Evolutionary conservation across 73 alveolate species (phyloP).

Genomic region (Paramecium bursaria): DNA sequence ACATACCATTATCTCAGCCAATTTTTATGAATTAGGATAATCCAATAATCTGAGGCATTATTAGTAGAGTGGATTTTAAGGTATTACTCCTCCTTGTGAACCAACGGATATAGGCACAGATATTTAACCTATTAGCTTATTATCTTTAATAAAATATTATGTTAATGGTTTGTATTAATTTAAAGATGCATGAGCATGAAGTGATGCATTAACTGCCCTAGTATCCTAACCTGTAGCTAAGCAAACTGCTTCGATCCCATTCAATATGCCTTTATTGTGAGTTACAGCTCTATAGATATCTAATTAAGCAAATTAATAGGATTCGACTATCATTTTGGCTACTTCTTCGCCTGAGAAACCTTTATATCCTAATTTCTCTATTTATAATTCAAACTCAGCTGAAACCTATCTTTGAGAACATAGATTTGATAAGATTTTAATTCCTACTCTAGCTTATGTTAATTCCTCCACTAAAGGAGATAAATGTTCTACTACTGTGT

Average conservation of each 20-base stretch:
- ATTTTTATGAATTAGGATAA: slow-evolving; percentile 84
- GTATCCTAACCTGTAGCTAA: slow-evolving; percentile 98
- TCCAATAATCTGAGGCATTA: slow-evolving; percentile 80
- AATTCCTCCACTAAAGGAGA: slow-evolving; percentile 81
- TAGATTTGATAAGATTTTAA: slow-evolving; percentile 92
- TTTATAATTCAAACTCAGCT: slow-evolving; percentile 85
- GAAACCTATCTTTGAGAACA: slow-evolving; percentile 92
- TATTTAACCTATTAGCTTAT: slow-evolving; percentile 81
- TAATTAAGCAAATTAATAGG: slow-evolving; percentile 88
- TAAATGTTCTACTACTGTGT: slow-evolving; percentile 91
- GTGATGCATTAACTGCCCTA: slow-evolving; percentile 96
- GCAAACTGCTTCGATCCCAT: slow-evolving; percentile 99
- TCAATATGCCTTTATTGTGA: slow-evolving; percentile 98
- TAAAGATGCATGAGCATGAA: slow-evolving; percentile 94
- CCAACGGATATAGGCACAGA: slow-evolving; percentile 97
- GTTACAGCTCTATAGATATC: slow-evolving; percentile 96
- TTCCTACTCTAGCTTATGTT: slow-evolving; percentile 84
- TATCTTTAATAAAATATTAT: slow-evolving; percentile 78
- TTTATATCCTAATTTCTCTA: slow-evolving; percentile 84
- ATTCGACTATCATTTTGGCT: slow-evolving; percentile 90
- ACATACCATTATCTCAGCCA: slow-evolving; percentile 88
- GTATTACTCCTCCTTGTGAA: slow-evolving; percentile 95
- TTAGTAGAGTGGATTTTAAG: slow-evolving; percentile 86
- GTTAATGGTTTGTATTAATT: slow-evolving; percentile 92
- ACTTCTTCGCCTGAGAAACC: slow-evolving; percentile 87